Evolutionary conservation across 2,329 filamentous ascomycete genomes (phyloP).

Genomic region (Davidsoniella eucalypti): DNA sequence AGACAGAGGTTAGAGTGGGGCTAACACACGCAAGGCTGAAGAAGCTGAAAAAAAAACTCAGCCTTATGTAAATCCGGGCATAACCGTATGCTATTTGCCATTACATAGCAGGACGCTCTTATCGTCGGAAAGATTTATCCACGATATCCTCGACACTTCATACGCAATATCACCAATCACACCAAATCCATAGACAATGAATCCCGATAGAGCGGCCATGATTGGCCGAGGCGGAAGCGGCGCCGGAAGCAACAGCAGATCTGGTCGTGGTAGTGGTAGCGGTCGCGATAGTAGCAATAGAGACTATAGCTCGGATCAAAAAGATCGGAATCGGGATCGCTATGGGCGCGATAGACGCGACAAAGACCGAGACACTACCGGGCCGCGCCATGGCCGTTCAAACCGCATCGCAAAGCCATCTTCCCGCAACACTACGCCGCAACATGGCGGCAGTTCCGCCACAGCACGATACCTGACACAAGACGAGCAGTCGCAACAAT

Average conservation of each 20-base stretch:
- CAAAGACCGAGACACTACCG: slow-evolving; percentile 33
- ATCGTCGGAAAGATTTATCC: too few species aligned
- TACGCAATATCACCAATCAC: background rate
- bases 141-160: too few species aligned
- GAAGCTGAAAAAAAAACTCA: too few species aligned
- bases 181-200: slow-evolving; percentile 25
- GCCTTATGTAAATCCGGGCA: background rate
- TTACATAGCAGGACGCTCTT: too few species aligned
- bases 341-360: slow-evolving; percentile 21
- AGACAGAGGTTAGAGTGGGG: too few species aligned
- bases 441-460: slow-evolving; percentile 14
- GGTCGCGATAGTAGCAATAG: background rate
- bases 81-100: background rate
- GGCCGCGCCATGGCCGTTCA: slow-evolving; percentile 37
- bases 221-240: slow-evolving; percentile 18
- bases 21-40: too few species aligned
- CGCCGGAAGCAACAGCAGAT: background rate
- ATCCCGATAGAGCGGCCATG: slow-evolving; percentile 38
- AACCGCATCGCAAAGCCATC: slow-evolving; percentile 39
- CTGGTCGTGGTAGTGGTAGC: background rate
- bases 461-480: slow-evolving; percentile 42
- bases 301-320: background rate
- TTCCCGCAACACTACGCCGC: background rate
- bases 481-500: slow-evolving; percentile 63
- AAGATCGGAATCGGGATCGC: background rate